Evolutionary conservation across 192 early-diverging fungal species (phyloP).

Genomic region (Coemansia furcata): DNA sequence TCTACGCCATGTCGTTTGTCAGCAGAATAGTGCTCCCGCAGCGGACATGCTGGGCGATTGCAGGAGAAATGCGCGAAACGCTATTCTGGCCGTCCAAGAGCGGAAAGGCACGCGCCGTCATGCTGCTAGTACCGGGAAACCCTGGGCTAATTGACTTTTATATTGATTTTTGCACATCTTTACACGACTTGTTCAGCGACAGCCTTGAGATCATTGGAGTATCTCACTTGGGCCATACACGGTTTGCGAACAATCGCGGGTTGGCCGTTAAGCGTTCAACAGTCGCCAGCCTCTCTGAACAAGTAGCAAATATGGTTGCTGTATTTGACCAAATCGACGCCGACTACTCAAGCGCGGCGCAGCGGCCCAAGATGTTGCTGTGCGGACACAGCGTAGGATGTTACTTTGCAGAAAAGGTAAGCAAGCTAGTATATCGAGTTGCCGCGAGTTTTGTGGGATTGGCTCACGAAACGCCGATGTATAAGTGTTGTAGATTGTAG

Average conservation of each 20-base stretch:
- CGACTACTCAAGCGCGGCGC: slow-evolving; percentile 1
- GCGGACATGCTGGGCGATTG: slow-evolving; percentile 30
- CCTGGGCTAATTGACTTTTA: slow-evolving; percentile 84
- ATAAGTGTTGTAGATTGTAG: slow-evolving; percentile 43
- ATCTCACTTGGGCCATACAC: slow-evolving; percentile 47
- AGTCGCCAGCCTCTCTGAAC: slow-evolving; percentile 26
- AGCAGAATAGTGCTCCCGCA: slow-evolving; percentile 28
- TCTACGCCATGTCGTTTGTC: slow-evolving; percentile 28
- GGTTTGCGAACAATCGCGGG: slow-evolving; percentile 37
- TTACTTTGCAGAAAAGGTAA: slow-evolving; percentile 39
- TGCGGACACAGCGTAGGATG: slow-evolving; percentile 36
- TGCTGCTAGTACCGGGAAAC: slow-evolving; percentile 69
- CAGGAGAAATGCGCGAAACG: slow-evolving; percentile 39
- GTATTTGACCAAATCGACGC: slow-evolving; percentile 41
- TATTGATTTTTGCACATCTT: slow-evolving; percentile 61
- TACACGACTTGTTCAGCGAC: slow-evolving; percentile 52
- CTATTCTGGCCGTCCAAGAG: slow-evolving; percentile 40
- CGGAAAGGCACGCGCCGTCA: slow-evolving; percentile 24
- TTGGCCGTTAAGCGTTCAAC: slow-evolving; percentile 11
- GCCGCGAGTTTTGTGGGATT: not conserved
- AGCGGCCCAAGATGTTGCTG: slow-evolving; percentile 19
- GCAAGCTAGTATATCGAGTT: not conserved
- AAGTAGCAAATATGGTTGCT: slow-evolving; percentile 27
- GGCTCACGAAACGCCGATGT: slow-evolving; percentile 11
- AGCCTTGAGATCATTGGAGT: slow-evolving; percentile 64